phyloP scores from a whole-genome alignment of 345 rosid species.

The Aethionema arabicum region DNA sequence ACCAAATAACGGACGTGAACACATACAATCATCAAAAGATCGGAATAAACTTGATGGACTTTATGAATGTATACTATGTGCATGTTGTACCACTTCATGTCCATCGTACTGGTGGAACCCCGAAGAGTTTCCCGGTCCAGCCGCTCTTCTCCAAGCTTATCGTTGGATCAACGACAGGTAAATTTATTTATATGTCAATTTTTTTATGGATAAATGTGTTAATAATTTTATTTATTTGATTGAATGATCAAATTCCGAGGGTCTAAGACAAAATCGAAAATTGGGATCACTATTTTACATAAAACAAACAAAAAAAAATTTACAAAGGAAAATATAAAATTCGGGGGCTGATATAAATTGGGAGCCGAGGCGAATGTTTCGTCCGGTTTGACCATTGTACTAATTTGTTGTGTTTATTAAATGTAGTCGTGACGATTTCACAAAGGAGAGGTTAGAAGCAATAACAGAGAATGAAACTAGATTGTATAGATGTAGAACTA shows the following conservation, averaged over 20 bases:
- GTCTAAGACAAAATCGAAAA: no score
- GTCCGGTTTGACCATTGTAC: no score
- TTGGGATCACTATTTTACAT: no score
- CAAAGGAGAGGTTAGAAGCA: slow-evolving; percentile 47
- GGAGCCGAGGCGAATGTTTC: no score
- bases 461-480: slow-evolving; percentile 52
- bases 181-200: no score
- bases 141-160: slow-evolving; percentile 59
- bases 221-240: no score
- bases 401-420: background rate
- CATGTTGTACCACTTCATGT: slow-evolving; percentile 64
- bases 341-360: no score
- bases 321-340: no score
- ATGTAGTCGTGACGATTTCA: slow-evolving; percentile 55
- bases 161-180: slow-evolving; percentile 66
- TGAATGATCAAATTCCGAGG: no score
- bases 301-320: no score
- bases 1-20: slow-evolving; percentile 47
- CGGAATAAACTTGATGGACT: slow-evolving; percentile 65
- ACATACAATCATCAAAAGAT: slow-evolving; percentile 49
- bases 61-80: slow-evolving; percentile 73
- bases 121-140: slow-evolving; percentile 64
- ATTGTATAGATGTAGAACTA: slow-evolving; percentile 58
- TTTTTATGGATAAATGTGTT: no score
- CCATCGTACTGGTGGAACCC: slow-evolving; percentile 82